A percentile compares a stretch with the other conserved stretches of the same genome.
These are phyloP conservation scores for Urtica urens DNA, from an alignment of 306 rosid genomes.

Conservation along the genomic window DNA sequence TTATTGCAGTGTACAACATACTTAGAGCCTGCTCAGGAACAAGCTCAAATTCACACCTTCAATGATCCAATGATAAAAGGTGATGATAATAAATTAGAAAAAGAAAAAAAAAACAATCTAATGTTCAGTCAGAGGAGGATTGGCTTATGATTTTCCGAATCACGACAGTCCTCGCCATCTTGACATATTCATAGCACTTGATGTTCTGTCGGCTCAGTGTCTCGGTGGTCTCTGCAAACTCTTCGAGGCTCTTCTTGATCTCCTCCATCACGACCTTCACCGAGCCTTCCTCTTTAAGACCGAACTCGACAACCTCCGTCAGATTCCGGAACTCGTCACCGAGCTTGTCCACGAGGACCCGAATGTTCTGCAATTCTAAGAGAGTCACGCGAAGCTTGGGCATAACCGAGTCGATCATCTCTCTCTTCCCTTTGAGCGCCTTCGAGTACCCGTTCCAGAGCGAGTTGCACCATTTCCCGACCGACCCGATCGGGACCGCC, in stretches of 20 bases:
- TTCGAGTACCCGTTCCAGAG: slow-evolving; percentile 50
- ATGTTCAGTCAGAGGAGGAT: too few relatives aligned
- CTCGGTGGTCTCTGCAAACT: slow-evolving; percentile 39
- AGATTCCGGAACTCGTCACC: slow-evolving; percentile 40
- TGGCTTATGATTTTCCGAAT: slow-evolving; percentile 47
- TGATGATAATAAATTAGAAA: too few relatives aligned
- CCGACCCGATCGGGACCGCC: slow-evolving; percentile 68
- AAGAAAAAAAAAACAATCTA: too few relatives aligned
- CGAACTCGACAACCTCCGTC: slow-evolving; percentile 46
- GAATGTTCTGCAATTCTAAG: slow-evolving; percentile 51
- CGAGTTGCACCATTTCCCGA: slow-evolving; percentile 83
- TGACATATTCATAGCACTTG: slow-evolving; percentile 46
- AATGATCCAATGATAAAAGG: too few relatives aligned
- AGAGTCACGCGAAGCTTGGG: slow-evolving; percentile 35
- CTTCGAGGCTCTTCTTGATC: slow-evolving; percentile 68
- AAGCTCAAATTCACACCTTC: too few relatives aligned
- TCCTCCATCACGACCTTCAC: slow-evolving; percentile 59
- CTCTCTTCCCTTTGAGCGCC: slow-evolving; percentile 39
- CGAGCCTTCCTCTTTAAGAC: slow-evolving; percentile 56
- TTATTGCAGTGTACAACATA: too few relatives aligned
- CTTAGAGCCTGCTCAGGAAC: too few relatives aligned
- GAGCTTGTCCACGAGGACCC: slow-evolving; percentile 32
- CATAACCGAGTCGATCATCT: slow-evolving; percentile 48
- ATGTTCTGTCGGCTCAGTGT: slow-evolving; percentile 50
- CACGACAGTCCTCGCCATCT: slow-evolving; percentile 63